Conservation (phyloP, 73 alveolate genomes). For the Strombidium stylifer region DNA sequence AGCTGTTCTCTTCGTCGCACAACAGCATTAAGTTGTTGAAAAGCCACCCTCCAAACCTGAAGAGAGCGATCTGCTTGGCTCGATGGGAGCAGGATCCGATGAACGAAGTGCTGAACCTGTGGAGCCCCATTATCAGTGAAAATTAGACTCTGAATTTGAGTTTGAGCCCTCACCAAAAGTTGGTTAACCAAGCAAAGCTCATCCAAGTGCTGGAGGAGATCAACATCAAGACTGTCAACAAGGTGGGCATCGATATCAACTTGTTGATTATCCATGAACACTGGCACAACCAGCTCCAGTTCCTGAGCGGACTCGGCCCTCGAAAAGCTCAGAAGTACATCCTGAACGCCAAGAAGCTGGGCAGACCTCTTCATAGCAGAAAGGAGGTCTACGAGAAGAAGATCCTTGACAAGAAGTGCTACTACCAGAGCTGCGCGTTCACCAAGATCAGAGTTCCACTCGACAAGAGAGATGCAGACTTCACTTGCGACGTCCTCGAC, state of each 20-base stretch:
- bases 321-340: constrained; percentile 72
- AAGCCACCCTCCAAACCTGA: constrained; percentile 6
- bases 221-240: constrained; percentile 41
- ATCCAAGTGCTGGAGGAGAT: constrained; percentile 43
- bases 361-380: constrained; percentile 16
- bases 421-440: constrained; percentile 34
- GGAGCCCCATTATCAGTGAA: constrained; percentile 51
- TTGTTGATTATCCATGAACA: constrained; percentile 68
- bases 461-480: constrained; percentile 26
- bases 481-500: constrained; percentile 57
- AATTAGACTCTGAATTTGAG: constrained; percentile 42
- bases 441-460: constrained; percentile 15
- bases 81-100: constrained; percentile 57
- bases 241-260: constrained; percentile 74
- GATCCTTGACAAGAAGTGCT: constrained; percentile 19
- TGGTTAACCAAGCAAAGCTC: constrained; percentile 40
- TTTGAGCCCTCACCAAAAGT: constrained; percentile 48
- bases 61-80: constrained; percentile 54
- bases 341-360: constrained; percentile 23
- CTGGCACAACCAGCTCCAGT: constrained; percentile 63
- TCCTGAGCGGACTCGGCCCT: constrained; percentile 86
- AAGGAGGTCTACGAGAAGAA: constrained; percentile 31
- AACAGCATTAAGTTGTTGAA: constrained; percentile 26
- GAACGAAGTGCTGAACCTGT: constrained; percentile 65
- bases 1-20: constrained; percentile 69